Evolutionary conservation across 2,329 filamentous ascomycete species (phyloP).

Genomic region (Esteya vermicola): DNA sequence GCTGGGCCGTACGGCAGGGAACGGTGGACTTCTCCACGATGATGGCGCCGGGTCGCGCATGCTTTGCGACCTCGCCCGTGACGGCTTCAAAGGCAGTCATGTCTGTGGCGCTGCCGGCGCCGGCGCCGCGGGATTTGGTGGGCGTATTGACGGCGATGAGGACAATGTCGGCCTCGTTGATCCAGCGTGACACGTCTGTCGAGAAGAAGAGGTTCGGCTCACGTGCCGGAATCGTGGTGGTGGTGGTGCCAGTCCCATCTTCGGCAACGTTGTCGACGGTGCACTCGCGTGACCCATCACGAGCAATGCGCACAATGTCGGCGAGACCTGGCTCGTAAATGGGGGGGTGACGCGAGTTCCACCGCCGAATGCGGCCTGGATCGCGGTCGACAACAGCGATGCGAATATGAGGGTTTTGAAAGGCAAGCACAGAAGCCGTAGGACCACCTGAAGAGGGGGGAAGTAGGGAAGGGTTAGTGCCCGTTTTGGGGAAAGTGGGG

Average conservation of each 20-base stretch:
- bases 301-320: conserved; percentile 51
- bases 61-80: conserved; percentile 49
- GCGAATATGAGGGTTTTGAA: conserved; percentile 54
- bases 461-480: neutral
- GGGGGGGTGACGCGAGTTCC: conserved; percentile 60
- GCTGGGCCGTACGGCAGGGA: conserved; percentile 58
- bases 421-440: conserved; percentile 60
- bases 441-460: conserved; percentile 42
- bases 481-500: too few species aligned
- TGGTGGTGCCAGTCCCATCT: conserved; percentile 13
- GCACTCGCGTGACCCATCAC: conserved; percentile 39
- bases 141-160: conserved; percentile 70
- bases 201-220: conserved; percentile 60
- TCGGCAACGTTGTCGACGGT: conserved; percentile 22
- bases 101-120: conserved; percentile 58
- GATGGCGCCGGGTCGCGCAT: conserved; percentile 53
- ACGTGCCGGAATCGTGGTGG: conserved; percentile 26
- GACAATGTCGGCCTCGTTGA: conserved; percentile 56
- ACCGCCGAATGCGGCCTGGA: conserved; percentile 48
- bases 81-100: conserved; percentile 60
- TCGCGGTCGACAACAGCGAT: conserved; percentile 67
- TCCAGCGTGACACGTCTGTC: conserved; percentile 45
- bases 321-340: conserved; percentile 62
- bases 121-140: conserved; percentile 56
- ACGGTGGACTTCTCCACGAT: conserved; percentile 76